A percentile compares a stretch with the other conserved stretches of the same genome.
Conservation (phyloP, 305 asterid species). For the Fraxinus sp. region DNA sequence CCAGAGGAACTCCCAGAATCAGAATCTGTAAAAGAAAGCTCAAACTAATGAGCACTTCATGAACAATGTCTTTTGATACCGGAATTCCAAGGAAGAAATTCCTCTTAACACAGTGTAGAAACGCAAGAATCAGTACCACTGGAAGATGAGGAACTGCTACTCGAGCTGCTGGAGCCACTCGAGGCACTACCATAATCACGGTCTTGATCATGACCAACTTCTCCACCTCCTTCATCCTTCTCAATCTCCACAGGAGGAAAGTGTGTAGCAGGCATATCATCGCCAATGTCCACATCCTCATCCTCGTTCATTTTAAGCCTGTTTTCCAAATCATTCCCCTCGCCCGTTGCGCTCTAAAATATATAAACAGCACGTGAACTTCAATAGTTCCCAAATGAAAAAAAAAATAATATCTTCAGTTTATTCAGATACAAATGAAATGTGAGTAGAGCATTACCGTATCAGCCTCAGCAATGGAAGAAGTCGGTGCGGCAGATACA, state of each 20-base stretch:
- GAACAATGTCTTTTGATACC: slow-evolving; percentile 22
- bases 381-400: not conserved
- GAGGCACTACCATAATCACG: slow-evolving; percentile 36
- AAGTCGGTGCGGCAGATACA: slow-evolving; percentile 36
- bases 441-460: not conserved
- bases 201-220: slow-evolving; percentile 21
- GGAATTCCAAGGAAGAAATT: slow-evolving; percentile 22
- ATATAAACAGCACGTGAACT: not conserved
- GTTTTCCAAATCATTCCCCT: slow-evolving; percentile 46
- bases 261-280: slow-evolving; percentile 74
- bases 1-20: slow-evolving; percentile 97
- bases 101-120: slow-evolving; percentile 46
- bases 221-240: slow-evolving; percentile 69
- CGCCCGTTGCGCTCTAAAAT: slow-evolving; percentile 50
- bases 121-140: slow-evolving; percentile 70
- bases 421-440: not conserved
- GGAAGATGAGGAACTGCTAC: slow-evolving; percentile 89
- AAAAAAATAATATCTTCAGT: not conserved
- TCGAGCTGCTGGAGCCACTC: slow-evolving; percentile 80
- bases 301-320: slow-evolving; percentile 71
- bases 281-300: slow-evolving; percentile 93
- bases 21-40: slow-evolving; percentile 72
- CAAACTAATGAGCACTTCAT: slow-evolving; percentile 40
- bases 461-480: slow-evolving; percentile 54
- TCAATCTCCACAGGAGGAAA: slow-evolving; percentile 91